phyloP scores from a whole-genome alignment of 148 eudicot species.

The Rhododendron griersonianum region DNA sequence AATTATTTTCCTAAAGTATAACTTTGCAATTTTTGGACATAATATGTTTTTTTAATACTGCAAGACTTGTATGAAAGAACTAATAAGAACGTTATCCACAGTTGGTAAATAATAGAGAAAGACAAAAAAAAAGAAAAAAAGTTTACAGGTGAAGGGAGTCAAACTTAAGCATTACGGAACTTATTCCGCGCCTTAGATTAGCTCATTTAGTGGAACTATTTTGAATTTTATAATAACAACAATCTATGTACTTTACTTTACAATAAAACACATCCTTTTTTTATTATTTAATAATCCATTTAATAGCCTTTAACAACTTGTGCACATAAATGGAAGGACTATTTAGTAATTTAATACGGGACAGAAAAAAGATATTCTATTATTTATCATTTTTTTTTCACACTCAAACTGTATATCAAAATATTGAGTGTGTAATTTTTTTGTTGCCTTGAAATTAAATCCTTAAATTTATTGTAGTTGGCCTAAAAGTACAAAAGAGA shows the following conservation, averaged over 20 bases:
- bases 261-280: no score
- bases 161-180: background rate
- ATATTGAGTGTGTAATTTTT: background rate
- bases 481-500: background rate
- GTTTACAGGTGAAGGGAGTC: background rate
- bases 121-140: no score
- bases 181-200: no score
- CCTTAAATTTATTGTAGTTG: background rate
- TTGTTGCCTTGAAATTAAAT: background rate
- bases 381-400: background rate
- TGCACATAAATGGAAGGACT: background rate
- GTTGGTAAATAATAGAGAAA: background rate
- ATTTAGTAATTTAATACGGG: background rate
- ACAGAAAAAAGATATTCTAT: no score
- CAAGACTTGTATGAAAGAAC: no score
- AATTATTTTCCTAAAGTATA: no score
- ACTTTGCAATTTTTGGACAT: background rate
- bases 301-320: background rate
- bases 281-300: no score
- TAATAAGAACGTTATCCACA: no score
- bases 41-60: no score
- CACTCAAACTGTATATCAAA: background rate
- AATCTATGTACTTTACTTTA: no score
- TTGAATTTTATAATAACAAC: no score
- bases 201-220: no score